Evolutionary conservation across 2,329 filamentous ascomycete genomes (phyloP), one percentile per base, ranked within the genome.

Genomic region (Cytospora mali): DNA sequence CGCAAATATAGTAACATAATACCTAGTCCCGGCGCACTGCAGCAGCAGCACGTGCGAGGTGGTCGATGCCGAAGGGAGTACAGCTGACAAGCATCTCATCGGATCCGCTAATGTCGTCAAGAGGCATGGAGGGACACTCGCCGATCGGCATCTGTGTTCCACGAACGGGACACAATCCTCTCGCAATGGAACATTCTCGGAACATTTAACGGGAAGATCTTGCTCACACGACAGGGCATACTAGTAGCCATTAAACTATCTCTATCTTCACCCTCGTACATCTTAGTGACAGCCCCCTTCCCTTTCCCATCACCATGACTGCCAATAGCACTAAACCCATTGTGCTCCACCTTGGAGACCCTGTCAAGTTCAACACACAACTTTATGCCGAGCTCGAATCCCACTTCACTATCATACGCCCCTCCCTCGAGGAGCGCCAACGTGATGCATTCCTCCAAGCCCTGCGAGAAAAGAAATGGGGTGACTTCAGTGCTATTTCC

Each of bases 401-500:
- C 4, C 62, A 54, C 1, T 74, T 73, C 66, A 71, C 62, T 21
- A 65, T 80, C 33, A 70, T 79, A 23, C 71, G 72, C 18, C 77
- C 76, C 0, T 71, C 73, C 0, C 27, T 65, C 0, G 75, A 74
- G 42, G 77, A 80, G 58, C 71, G 77, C 11, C 72, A 78, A 55
- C 67, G 77, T 9, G 69, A 66, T 18, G 69, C 72, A 6, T 80
- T 78, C 55, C 69, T 79, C 9, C 69, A 75, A 48, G 74, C 72
- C 1, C 68, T 80, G 16, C 70, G 70, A 25, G 71, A 75, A 11
- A 71, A 69, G 55, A 74, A 74, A 73, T 79, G 76, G 76, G 77
- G 78, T 1, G 69, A 77, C 64, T 80, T 80, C 58, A 65, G 69
- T 14, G 78, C 75, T 2, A 73, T 80, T 53, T 84, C 85, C 67